Evolutionary conservation across 768 basidiomycete genomes (phyloP), one percentile per base, ranked within the genome.

Genomic region (Galerina sulciceps): DNA sequence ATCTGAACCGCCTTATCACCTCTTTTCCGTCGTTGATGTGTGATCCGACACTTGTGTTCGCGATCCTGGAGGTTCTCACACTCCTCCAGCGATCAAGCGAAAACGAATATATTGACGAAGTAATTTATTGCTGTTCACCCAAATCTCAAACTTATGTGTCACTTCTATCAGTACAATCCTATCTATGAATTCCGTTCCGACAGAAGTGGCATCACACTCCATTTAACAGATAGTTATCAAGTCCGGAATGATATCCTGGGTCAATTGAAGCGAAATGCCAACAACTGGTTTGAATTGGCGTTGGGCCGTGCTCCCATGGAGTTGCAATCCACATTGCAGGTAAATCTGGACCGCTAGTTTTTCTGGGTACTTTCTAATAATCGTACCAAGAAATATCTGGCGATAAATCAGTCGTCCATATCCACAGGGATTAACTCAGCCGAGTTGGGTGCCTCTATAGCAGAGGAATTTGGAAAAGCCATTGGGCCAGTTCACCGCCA

Each of bases 11-110:
- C 38, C 78, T 99, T 40, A 88, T 99, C 62, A 89, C 87, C 8
- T 93, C 91, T 1, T 98, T 98, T 74, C 95, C 97, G 1, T 94
- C 95, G 13, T 78, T 99, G 49, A 91, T 97, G 85, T 99, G 96
- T 73, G 90, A 96, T 66, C 85, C 89, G 3, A 81, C 87, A 10
- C 81, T 99, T 11, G 91, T 99, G 6, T 94, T 90, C 63, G 86
- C 92, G 38, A 90, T 98, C 47, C 79, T 99, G 38, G 96, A 99
- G 67, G 89, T 93, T 44, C 80, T 99, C 58, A 98, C 97, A 0
- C 79, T 98, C 9, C 76, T 99, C 61, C 86, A 94, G 58, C 84
- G 87, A 47, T 88, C 94, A 0, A 94, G 93, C 67, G 93, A 98
- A 72, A 91, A 94, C 60, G 94, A 97, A 75, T 94, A 87, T 65